Evolutionary conservation across 2,329 filamentous ascomycete genomes (phyloP), one percentile per base, ranked within the genome.

Genomic region (Knufia fluminis): DNA sequence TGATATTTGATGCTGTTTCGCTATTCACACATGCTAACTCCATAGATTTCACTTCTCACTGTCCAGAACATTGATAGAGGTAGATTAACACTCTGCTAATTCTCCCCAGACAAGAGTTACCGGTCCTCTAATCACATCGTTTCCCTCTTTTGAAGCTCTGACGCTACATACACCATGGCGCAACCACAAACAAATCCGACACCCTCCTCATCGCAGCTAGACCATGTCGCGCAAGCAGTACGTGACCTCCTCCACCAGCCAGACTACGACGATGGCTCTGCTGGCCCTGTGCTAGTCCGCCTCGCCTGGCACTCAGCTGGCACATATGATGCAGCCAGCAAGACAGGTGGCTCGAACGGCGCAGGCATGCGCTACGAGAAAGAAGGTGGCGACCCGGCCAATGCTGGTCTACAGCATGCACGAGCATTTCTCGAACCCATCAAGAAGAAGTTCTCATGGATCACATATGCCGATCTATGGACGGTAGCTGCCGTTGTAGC

Each of bases 281-380:
- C 94, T 66, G 91, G 88, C 50, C 92, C 91, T 24, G 89, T 97
- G 53, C 75, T 97, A 50, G 72, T 97, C 57, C 82, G 91, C 62
- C 79, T 97, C 59, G 91, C 88, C 54, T 97, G 92, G 91, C 92
- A 97, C 73, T 82, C 84, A 58, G 89, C 83, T 60, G 91, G 91
- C 60, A 98, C 91, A 61, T 97, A 84, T 64, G 91, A 97, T 66
- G 85, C 85, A 72, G 79, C 79, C 64, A 95, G 90, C 23, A 78
- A 79, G 57, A 97, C 91, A 40, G 92, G 91, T 62, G 91, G 91
- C 58, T 91, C 85, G 76, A 95, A 97, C 68, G 91, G 92, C 58
- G 91, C 91, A 51, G 96, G 90, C 58, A 97, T 97, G 91, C 82
- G 92, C 64, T 97, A 96, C 67, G 76, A 82, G 19, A 90, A 91